Percentiles rank a stretch among this genome's conserved stretches.
Conservation (phyloP, 192 early-diverging fungal species). For the Ramicandelaber brevisporus region DNA sequence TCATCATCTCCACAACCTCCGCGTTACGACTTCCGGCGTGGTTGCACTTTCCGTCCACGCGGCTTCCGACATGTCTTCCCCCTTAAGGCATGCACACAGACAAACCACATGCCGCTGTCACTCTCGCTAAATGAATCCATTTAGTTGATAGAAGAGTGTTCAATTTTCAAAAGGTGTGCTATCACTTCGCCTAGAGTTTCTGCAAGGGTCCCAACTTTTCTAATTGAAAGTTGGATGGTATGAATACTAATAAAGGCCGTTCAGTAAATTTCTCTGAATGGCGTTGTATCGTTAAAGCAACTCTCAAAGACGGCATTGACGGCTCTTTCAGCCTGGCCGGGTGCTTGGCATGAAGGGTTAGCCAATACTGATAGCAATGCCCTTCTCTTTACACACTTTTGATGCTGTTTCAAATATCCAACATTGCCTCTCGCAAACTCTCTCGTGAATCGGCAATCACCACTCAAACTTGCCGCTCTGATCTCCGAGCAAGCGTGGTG, state of each 20-base stretch:
- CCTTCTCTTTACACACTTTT: slow-evolving; percentile 65
- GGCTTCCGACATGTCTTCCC: too few species aligned
- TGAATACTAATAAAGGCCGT: neutral
- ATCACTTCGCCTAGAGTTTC: neutral
- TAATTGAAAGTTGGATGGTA: too few species aligned
- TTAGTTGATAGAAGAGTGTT: neutral
- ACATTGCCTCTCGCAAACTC: slow-evolving; percentile 38
- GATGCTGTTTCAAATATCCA: slow-evolving; percentile 54
- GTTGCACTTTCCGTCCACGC: too few species aligned
- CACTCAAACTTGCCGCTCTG: slow-evolving; percentile 49
- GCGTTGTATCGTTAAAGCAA: slow-evolving; percentile 84
- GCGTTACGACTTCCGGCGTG: too few species aligned
- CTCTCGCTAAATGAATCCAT: neutral
- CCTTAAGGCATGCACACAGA: too few species aligned
- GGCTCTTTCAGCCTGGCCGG: slow-evolving; percentile 57
- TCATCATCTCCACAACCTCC: too few species aligned
- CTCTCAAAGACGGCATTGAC: slow-evolving; percentile 68
- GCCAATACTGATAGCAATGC: slow-evolving; percentile 52
- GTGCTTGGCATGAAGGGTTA: slow-evolving; percentile 45
- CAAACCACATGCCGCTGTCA: neutral
- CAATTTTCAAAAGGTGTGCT: neutral
- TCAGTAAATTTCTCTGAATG: slow-evolving; percentile 85
- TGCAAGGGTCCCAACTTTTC: neutral
- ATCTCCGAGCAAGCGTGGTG: slow-evolving; percentile 70
- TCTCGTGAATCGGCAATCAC: slow-evolving; percentile 44